Evolutionary conservation across 805 yeast genomes (phyloP), one percentile per base, ranked within the genome.

Genomic region (Priceomyces medius): DNA sequence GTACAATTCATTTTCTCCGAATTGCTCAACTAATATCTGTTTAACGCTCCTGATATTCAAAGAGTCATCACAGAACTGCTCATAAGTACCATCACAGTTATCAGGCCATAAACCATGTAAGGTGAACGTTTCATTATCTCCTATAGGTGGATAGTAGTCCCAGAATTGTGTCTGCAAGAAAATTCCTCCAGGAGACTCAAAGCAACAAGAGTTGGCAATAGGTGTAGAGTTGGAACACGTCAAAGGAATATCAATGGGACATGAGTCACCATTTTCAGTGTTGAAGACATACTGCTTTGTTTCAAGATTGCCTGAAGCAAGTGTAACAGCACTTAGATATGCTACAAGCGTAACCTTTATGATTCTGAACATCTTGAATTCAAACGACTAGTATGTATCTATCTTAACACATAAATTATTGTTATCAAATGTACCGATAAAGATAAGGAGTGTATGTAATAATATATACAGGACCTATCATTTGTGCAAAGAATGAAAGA

Each of bases 211-310:
- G 58, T 88, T 81, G 0, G 59, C 65, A 2, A 79, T 68, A 2
- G 67, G 71, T 0, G 85, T 74, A 4, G 68, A 56, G 50, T 82
- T 81, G 14, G 74, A 54, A 53, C 93, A 85, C 6, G 86, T 74
- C 26, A 76, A 56, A 1, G 91, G 90, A 2, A 71, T 44, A 48
- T 79, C 75, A 2, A 65, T 49, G 1, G 89, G 87, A 54, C 89
- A 83, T 16, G 33, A 12, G 26, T 32, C 21, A 7, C 16, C 37
- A n/a, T 2, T 14, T 8, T 26, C 9, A 26, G n/a, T n/a, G 5
- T n/a, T 26, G 29, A 26, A 26, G n/a, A 26, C 29, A 6, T 12
- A 8, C 14, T 26, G 29, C 12, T 26, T 14, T n/a, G 14, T 5
- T n/a, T 21, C 24, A 21, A 21, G 8, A 21, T 6, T 9, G 9